Evolutionary conservation across 73 alveolate species (phyloP), one percentile per base, ranked within the genome.

Genomic region (Paramecium caudatum): DNA sequence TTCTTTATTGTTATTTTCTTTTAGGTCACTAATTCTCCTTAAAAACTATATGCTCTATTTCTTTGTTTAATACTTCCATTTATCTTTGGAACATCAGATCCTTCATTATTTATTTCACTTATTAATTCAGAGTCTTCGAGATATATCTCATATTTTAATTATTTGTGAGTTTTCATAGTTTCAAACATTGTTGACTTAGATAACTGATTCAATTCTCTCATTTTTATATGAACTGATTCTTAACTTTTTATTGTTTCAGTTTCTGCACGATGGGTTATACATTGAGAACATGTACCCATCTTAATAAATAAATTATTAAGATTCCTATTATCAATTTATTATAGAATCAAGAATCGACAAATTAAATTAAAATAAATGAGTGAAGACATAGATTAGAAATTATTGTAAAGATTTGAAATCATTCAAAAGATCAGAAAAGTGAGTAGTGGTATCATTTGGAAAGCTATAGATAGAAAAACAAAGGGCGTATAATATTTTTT

Each of bases 391-490:
- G 88, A 74, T 74, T 74, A 74, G 47, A 41, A 37, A 41, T 45
- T 74, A 16, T 23, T 74, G 5, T 74, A 74, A 13, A 74, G 88
- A 39, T 74, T 41, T 45, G 88, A 74, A 21, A 74, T 74, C 7
- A 74, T 74, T 16, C 46, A 74, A 43, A 74, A 74, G 43, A 74
- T 74, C 19, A 12, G 88, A 5, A 74, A 74, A 41, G 47, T 39
- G 1, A 36, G 32, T 16, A 47, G 68, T n/a, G 88, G 88, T 3
- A 43, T 74, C 19, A 45, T 74, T 41, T 74, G 88, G 88, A 74
- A 74, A 9, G 88, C 88, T 0, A 74, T 74, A 7, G 88, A 74
- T 74, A n/a, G 88, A 17, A 74, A 74, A 45, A 41, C 88, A 7
- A 65, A 30, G 16, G 17, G 50, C 39, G 83, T 65, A 65, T 65